Evolutionary conservation across 805 yeast species (phyloP), one percentile per base, ranked within the genome.

Genomic region (Kodamaea fukazawae): DNA sequence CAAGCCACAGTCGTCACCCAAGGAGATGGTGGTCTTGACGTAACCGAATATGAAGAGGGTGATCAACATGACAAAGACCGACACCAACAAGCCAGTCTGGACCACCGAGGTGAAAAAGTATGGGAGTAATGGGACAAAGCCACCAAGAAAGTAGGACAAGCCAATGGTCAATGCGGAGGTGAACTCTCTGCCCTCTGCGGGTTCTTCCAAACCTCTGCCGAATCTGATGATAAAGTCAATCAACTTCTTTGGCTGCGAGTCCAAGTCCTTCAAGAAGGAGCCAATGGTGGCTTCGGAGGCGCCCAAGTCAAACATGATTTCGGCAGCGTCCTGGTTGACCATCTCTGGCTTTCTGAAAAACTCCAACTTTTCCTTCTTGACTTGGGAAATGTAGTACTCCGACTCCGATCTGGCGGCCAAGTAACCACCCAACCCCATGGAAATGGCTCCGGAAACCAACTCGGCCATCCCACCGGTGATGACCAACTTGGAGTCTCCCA

Each of bases 391-490:
- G 60, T 83, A 85, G 60, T 79, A 85, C 57, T 85, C 91, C 16
- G 73, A 66, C 66, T 91, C 99, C 10, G 90, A 80, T 60, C 83
- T 84, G 31, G 99, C 99, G 22, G 98, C 99, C 41, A 91, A 71
- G 61, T 78, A 91, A 22, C 99, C 99, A 43, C 99, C 99, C 40
- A 91, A 77, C 7, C 99, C 98, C 99, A 91, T 91, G 20, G 96
- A 85, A 38, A 91, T 90, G 32, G 98, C 95, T 35, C 99, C 99
- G 4, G 96, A 86, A 3, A 91, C 95, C 50, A 91, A 78, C 69
- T 91, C 99, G 7, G 98, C 98, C 76, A 91, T 78, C 16, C 98
- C 99, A 73, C 98, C 99, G 18, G 98, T 89, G 45, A 91, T 89
- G 37, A 91, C 99, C 47, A 91, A 75, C 60, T 78, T 84, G 12